These are phyloP conservation scores for Alternaria arbusti DNA, from an alignment of 2,329 filamentous ascomycete species.

Conservation along the genomic window DNA sequence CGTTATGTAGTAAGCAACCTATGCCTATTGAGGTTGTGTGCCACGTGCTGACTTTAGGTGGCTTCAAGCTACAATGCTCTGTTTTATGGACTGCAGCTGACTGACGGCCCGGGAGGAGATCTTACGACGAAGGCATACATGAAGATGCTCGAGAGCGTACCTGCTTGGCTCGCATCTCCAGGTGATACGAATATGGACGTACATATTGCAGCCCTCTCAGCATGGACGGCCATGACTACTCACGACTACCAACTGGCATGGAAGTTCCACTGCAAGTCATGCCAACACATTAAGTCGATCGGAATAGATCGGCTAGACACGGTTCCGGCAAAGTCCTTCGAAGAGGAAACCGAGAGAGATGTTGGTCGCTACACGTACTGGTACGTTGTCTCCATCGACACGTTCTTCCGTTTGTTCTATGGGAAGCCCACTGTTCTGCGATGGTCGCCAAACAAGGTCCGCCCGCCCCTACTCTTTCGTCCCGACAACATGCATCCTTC, in stretches of 20 bases:
- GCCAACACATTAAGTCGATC: constrained; percentile 27
- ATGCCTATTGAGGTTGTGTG: background rate
- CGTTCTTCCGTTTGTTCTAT: constrained; percentile 36
- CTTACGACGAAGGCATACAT: constrained; percentile 30
- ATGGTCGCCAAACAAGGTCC: constrained; percentile 26
- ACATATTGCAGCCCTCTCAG: constrained; percentile 26
- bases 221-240: constrained; percentile 34
- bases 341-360: constrained; percentile 31
- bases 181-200: constrained; percentile 26
- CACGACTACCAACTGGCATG: constrained; percentile 39
- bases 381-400: constrained; percentile 31
- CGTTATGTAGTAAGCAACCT: constrained; percentile 26
- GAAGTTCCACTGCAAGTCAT: constrained; percentile 39
- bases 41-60: background rate
- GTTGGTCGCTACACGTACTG: constrained; percentile 29
- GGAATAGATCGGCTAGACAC: constrained; percentile 31
- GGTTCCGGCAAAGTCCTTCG: constrained; percentile 20
- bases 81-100: constrained; percentile 29
- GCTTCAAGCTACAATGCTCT: constrained; percentile 27
- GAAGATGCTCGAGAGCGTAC: constrained; percentile 34
- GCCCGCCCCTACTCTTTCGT: constrained; percentile 27
- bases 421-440: constrained; percentile 31
- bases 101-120: constrained; percentile 19
- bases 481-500: constrained; percentile 25
- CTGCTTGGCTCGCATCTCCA: constrained; percentile 30